phyloP scores from a whole-genome alignment of 2,329 filamentous ascomycete genomes.

The Aspergillus floridensis region DNA sequence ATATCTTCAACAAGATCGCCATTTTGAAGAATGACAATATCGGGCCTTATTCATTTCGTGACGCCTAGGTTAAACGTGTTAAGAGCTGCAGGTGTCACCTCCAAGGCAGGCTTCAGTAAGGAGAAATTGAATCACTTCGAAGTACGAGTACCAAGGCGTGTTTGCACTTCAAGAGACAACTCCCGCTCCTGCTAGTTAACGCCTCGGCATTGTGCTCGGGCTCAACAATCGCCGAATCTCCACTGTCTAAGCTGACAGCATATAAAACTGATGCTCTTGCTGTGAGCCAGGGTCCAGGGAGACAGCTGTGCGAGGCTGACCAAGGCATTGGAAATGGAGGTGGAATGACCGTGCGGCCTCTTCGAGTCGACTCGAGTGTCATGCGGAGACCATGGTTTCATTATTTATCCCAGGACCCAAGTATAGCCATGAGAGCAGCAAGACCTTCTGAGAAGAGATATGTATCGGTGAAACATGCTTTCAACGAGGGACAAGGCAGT shows the following conservation, averaged over 20 bases:
- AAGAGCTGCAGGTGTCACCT: background rate
- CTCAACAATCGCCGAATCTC: background rate
- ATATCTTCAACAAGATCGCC: background rate
- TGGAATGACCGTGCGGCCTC: background rate
- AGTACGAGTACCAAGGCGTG: background rate
- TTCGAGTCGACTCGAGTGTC: background rate
- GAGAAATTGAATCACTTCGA: background rate
- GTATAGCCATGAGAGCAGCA: background rate
- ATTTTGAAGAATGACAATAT: background rate
- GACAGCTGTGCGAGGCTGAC: background rate
- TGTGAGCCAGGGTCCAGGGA: background rate
- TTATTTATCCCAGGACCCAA: background rate
- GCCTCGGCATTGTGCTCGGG: background rate
- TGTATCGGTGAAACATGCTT: background rate
- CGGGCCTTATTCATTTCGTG: background rate
- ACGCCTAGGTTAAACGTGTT: background rate
- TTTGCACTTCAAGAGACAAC: background rate
- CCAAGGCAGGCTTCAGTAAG: background rate
- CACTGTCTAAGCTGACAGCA: background rate
- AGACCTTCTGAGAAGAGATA: too few relatives aligned
- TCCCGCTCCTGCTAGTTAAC: background rate
- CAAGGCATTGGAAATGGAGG: background rate
- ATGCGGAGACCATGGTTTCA: too few relatives aligned
- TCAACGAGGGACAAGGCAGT: background rate
- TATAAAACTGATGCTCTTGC: background rate